These are phyloP conservation scores for Globisporangium nunn DNA, from an alignment of 352 stramenopile genomes.

Conservation along the genomic window DNA sequence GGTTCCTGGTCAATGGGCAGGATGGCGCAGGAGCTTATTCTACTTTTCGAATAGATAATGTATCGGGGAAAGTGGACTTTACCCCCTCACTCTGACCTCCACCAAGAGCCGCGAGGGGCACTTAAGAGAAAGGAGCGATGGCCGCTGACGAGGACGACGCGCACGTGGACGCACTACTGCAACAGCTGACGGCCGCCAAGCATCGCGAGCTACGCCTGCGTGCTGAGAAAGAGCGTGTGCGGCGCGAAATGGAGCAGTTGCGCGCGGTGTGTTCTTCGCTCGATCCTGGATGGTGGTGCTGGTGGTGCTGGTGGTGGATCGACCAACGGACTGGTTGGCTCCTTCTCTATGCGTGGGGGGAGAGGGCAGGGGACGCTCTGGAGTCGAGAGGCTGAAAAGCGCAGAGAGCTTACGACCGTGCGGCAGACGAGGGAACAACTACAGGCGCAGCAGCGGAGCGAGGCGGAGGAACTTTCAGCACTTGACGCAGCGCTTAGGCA, in stretches of 20 bases:
- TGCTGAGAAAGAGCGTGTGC: slow-evolving; percentile 61
- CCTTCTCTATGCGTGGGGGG: not conserved
- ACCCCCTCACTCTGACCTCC: not conserved
- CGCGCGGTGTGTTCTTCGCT: slow-evolving; percentile 20
- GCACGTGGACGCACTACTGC: slow-evolving; percentile 44
- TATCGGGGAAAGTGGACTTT: not conserved
- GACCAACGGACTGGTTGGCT: not conserved
- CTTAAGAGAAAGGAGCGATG: not conserved
- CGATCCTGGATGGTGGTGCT: too few relatives aligned
- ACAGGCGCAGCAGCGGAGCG: slow-evolving; percentile 22
- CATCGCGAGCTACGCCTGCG: slow-evolving; percentile 57
- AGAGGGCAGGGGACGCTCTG: slow-evolving; percentile 29
- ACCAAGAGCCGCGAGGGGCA: not conserved
- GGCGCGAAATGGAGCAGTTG: slow-evolving; percentile 38
- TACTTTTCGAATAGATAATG: not conserved
- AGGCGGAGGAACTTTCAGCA: slow-evolving; percentile 22
- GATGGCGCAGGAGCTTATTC: not conserved
- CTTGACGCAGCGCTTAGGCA: slow-evolving; percentile 26
- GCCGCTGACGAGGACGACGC: slow-evolving; percentile 18
- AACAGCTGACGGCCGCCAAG: slow-evolving; percentile 43
- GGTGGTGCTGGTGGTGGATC: too few relatives aligned
- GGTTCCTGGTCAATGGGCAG: not conserved
- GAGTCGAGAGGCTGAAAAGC: slow-evolving; percentile 35
- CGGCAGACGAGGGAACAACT: slow-evolving; percentile 23
- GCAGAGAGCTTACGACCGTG: slow-evolving; percentile 33